Evolutionary conservation across 1,284 basidiomycete genomes (phyloP).

Genomic region (Schizophyllum amplum): DNA sequence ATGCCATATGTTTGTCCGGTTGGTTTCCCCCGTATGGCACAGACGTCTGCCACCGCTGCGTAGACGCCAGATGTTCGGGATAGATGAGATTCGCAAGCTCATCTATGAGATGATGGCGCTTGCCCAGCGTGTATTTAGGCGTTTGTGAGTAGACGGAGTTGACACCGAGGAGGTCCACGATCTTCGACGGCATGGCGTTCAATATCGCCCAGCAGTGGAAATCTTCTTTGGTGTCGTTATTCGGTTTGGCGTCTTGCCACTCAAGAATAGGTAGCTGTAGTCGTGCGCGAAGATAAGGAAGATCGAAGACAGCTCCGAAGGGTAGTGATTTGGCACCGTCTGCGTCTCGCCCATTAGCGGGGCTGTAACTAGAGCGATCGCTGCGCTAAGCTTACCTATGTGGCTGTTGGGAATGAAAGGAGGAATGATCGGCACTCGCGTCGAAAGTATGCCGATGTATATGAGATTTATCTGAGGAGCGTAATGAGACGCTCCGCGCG

Average conservation of each 20-base stretch:
- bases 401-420: conserved; percentile 32
- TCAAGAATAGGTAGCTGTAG: conserved; percentile 10
- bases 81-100: neutral
- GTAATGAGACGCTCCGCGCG: too few relatives aligned
- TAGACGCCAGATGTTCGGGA: neutral
- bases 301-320: conserved; percentile 13
- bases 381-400: conserved; percentile 20
- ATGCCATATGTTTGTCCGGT: conserved; percentile 30
- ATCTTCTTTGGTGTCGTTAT: neutral
- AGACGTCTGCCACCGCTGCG: neutral
- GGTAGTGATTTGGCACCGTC: conserved; percentile 5
- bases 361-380: neutral
- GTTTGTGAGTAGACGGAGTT: neutral
- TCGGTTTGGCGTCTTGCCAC: conserved; percentile 12
- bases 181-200: neutral
- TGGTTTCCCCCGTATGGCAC: conserved; percentile 12
- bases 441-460: conserved; percentile 29
- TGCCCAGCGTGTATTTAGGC: neutral
- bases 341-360: neutral
- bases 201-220: neutral
- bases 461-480: conserved; percentile 29
- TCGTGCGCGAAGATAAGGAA: conserved; percentile 5
- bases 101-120: neutral
- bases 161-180: neutral
- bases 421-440: conserved; percentile 32